These are phyloP conservation scores for Stephanodiscus minutulus DNA, from an alignment of 108 stramenopile species.

Conservation along the genomic window DNA sequence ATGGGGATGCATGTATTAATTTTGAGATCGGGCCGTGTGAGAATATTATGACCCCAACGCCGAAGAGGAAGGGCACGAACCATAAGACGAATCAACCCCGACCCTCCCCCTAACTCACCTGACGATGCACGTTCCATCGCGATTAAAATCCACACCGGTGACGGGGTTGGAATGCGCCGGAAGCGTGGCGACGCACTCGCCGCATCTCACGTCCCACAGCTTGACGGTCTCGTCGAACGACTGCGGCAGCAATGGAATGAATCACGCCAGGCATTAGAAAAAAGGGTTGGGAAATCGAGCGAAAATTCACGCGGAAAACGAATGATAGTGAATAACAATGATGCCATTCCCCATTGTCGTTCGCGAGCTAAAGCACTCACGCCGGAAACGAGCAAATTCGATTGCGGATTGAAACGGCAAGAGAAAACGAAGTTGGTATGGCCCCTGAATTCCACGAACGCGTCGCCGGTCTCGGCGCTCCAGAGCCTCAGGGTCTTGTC, in stretches of 20 bases:
- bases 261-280: background rate
- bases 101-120: conserved; percentile 2
- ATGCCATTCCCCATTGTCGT: no score
- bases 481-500: conserved; percentile 92
- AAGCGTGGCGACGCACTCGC: conserved; percentile 89
- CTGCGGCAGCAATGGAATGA: background rate
- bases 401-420: conserved; percentile 77
- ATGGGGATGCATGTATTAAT: background rate
- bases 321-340: no score
- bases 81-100: background rate
- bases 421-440: conserved; percentile 93
- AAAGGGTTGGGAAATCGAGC: background rate
- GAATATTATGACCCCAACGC: no score
- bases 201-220: conserved; percentile 93
- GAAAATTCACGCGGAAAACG: background rate
- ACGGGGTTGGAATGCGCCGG: conserved; percentile 97
- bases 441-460: conserved; percentile 86
- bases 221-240: conserved; percentile 95
- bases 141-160: conserved; percentile 87
- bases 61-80: background rate
- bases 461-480: conserved; percentile 76
- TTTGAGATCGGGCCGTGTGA: no score
- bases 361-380: conserved; percentile 12
- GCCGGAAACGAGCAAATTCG: conserved; percentile 83
- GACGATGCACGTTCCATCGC: conserved; percentile 87